Conservation (phyloP, 1,284 basidiomycete species). For the Xerocomus nothofagi region DNA sequence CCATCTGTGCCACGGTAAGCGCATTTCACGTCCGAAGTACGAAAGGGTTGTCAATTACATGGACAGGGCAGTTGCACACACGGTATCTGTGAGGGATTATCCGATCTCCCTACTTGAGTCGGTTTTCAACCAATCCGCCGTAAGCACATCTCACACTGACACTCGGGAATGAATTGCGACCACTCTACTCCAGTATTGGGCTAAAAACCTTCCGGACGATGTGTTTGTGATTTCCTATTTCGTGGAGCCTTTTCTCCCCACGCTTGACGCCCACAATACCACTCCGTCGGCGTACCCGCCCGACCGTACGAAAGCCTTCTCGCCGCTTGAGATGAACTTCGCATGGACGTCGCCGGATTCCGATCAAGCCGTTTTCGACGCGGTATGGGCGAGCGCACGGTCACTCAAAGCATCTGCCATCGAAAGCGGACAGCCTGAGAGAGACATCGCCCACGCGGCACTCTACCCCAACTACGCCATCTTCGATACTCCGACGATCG, state of each 20-base stretch:
- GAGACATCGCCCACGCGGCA: constrained; percentile 38
- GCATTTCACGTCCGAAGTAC: not conserved
- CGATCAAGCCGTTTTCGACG: constrained; percentile 43
- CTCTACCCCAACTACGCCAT: too few relatives aligned
- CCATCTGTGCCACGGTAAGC: constrained; percentile 7
- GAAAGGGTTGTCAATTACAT: not conserved
- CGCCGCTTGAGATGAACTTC: constrained; percentile 51
- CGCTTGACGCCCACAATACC: constrained; percentile 42
- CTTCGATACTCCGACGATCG: too few relatives aligned
- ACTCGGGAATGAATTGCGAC: not conserved
- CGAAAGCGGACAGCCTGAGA: constrained; percentile 27
- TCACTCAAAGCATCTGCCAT: constrained; percentile 29
- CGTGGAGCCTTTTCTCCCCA: constrained; percentile 55
- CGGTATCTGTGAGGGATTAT: constrained; percentile 14
- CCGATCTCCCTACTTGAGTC: constrained; percentile 9
- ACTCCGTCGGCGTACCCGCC: constrained; percentile 49
- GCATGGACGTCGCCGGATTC: constrained; percentile 39
- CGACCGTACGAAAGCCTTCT: constrained; percentile 38
- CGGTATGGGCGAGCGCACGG: constrained; percentile 39
- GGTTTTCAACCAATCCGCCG: constrained; percentile 15
- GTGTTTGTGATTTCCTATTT: constrained; percentile 42
- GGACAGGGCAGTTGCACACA: constrained; percentile 15
- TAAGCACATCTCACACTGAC: constrained; percentile 1
- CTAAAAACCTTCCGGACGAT: constrained; percentile 12
- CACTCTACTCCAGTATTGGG: constrained; percentile 11